A percentile compares a stretch with the other conserved stretches of the same genome.
Conservation (phyloP, 176 grass and related monocot species). For the Triticum dicoccoides region DNA sequence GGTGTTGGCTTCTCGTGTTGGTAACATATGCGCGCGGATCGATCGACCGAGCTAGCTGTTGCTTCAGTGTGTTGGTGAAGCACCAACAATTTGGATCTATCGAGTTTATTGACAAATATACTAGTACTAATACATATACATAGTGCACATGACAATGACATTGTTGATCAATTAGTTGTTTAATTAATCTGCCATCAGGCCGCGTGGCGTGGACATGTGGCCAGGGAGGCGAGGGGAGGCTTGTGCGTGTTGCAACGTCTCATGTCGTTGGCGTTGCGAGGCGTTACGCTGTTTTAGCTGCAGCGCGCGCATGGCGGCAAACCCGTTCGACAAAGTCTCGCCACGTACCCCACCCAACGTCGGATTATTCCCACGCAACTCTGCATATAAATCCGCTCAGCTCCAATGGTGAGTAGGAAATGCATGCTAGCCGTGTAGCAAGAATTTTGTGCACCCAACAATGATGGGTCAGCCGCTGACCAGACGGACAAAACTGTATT, state of each 20-base stretch:
- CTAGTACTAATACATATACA: not conserved
- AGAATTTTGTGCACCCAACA: too few relatives aligned
- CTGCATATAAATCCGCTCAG: too few relatives aligned
- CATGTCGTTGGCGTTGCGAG: not conserved
- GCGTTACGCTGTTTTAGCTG: not conserved
- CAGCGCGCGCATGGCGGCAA: not conserved
- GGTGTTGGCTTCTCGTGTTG: conserved; percentile 29
- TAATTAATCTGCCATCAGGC: not conserved
- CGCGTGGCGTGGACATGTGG: not conserved
- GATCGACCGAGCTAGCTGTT: not conserved
- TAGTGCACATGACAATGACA: not conserved
- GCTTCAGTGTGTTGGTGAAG: conserved; percentile 38
- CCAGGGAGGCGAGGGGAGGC: not conserved
- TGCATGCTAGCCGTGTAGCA: too few relatives aligned
- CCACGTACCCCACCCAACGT: not conserved
- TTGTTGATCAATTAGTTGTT: not conserved
- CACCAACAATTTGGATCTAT: not conserved
- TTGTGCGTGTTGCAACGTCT: conserved; percentile 7
- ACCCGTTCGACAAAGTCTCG: not conserved
- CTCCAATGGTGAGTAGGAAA: too few relatives aligned
- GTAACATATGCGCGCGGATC: not conserved
- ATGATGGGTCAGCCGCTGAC: too few relatives aligned
- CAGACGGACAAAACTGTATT: too few relatives aligned
- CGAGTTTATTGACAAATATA: not conserved
- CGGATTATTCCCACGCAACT: conserved; percentile 11